Conservation (phyloP, 2,329 filamentous ascomycete species). For the Fusarium subglutinans region DNA sequence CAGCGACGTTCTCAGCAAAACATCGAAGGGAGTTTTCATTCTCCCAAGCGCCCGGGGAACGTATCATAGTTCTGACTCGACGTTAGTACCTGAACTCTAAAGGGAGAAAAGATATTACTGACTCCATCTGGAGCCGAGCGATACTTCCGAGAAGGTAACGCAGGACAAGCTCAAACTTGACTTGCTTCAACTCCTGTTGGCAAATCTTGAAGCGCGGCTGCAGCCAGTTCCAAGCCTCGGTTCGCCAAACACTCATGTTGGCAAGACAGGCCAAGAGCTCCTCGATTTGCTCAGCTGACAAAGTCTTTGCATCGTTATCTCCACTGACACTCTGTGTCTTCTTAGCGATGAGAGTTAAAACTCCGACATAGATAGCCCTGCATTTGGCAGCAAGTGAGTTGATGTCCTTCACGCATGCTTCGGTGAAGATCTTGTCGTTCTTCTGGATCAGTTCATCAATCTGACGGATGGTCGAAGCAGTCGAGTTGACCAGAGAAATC, state of each 20-base stretch:
- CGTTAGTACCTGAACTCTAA: accelerated
- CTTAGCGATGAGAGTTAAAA: not conserved
- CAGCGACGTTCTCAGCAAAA: not conserved
- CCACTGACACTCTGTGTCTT: not conserved
- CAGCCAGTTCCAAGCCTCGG: not conserved
- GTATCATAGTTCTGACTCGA: not conserved
- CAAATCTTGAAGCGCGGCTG: not conserved
- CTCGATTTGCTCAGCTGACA: not conserved
- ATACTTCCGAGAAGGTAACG: constrained; percentile 4
- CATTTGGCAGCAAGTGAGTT: not conserved
- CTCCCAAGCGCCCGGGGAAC: not conserved
- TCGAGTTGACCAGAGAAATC: not conserved
- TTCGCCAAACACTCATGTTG: not conserved
- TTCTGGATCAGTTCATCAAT: not conserved
- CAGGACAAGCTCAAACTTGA: constrained; percentile 2
- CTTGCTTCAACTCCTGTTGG: not conserved
- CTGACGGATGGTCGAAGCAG: not conserved
- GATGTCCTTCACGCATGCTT: not conserved
- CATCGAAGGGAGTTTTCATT: not conserved
- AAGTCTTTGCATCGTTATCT: accelerated
- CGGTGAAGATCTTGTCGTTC: not conserved
- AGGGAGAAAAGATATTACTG: accelerated
- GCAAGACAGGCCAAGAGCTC: not conserved
- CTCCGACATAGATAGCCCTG: not conserved
- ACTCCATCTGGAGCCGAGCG: not conserved